Percentiles rank a stretch among this genome's conserved stretches.
Conservation (phyloP, 306 rosid genomes). For the Cucumis sativus region Cucumber_9930_V3 NC_026655.2:15430501-15431000, state of each 20-base stretch:
- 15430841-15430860: slow-evolving; percentile 48
- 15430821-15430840: slow-evolving; percentile 25
- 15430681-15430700: slow-evolving; percentile 47
- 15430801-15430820: slow-evolving; percentile 39
- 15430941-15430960: too few relatives aligned
- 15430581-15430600: too few relatives aligned
- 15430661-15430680: slow-evolving; percentile 42
- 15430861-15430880: slow-evolving; percentile 39
- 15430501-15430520: too few relatives aligned
- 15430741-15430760: too few relatives aligned
- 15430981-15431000: too few relatives aligned
- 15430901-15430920: slow-evolving; percentile 14
- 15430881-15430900: slow-evolving; percentile 36
- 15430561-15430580: too few relatives aligned
- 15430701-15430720: slow-evolving; percentile 21
- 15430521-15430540: too few relatives aligned
- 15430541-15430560: too few relatives aligned
- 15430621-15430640: too few relatives aligned
- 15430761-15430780: slow-evolving; percentile 26
- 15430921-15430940: too few relatives aligned
- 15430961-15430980: too few relatives aligned
- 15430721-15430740: slow-evolving; percentile 18
- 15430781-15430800: slow-evolving; percentile 47
- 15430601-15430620: too few relatives aligned
- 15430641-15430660: slow-evolving; percentile 28